Evolutionary conservation across 2,329 filamentous ascomycete genomes (phyloP), one percentile per base, ranked within the genome.

Genomic region (Xylariaceae sp.): DNA sequence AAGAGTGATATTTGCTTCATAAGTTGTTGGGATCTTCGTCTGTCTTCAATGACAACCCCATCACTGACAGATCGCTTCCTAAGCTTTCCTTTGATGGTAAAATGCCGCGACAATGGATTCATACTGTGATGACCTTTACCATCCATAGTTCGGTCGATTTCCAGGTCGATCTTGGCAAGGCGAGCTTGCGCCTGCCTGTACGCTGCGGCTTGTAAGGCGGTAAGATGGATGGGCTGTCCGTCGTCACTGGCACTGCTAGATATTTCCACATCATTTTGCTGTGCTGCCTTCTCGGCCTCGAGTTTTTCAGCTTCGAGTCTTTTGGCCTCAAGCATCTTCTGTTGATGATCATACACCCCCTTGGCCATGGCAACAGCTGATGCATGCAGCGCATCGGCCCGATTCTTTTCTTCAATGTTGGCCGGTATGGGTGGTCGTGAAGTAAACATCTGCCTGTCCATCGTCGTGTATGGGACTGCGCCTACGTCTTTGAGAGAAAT

Each of bases 351-450:
- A 67, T 91, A 96, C 84, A 96, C 92, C 62, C 87, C 83, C 71
- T 86, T 88, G 5, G 91, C 91, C 90, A 96, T 95, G 8, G 88
- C 89, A 2, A 96, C 76, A 2, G 91, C 90, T 26, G 90, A 92
- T 32, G 90, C 89, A 60, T 86, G 87, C 2, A 95, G 75, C 3
- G 85, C 83, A 61, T 90, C 87, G 44, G 85, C 81, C 55, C 81
- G 83, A 58, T 81, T 84, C 68, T 85, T 80, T 65, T 96, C 90
- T 41, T 94, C 86, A 0, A 84, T 73, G 65, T 95, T 89, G 1
- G 80, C 74, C 30, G 82, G 78, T 2, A 95, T 82, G 0, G 85
- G 86, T 3, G 91, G 90, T 35, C 83, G 74, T 1, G 88, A 85
- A 0, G 87, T 90, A 67, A 87, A 95, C 83, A 95, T 88, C 58